Base-by-base conservation (phyloP, 805 yeast species). In the Metschnikowia sp. region DNA sequence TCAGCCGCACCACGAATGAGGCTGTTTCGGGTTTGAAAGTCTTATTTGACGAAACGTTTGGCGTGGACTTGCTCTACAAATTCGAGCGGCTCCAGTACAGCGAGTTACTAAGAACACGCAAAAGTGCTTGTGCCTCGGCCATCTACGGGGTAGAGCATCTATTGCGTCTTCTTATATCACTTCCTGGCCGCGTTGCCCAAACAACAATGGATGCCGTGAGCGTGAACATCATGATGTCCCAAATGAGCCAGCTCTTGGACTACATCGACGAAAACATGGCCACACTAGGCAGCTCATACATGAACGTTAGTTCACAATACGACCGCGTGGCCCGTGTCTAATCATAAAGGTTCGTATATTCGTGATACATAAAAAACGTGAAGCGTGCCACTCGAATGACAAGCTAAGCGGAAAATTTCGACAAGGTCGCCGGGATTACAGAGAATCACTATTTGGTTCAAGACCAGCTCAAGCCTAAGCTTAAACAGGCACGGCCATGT, bases 171-270 rank as follows among this genome's bases (percentile, higher is more conserved):
- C 72, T 90, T 53, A 84, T 88, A 12, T 74, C 87, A 1, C 66
- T 94, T 38, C 98, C 99, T 0, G 94, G 89, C 10, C 68, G 90
- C n/a, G 76, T 91, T 45, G 77, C 88, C 0, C 84, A 83, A 52
- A 82, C 96, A 1, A 69, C 82, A 8, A 86, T 90, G 90, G 97
- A 90, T 57, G 74, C 78, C n/a, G 84, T 82, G 48, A 81, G 90
- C 45, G 68, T 85, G 5, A 72, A 70, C 7, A 76, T 77, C 13
- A 64, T 88, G 49, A 73, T 81, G 49, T 70, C 66, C 9, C 81
- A 83, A 49, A 57, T 84, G 48, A 84, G 79, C 45, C 75, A 67
- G 28, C 67, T 88, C 13, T 62, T 86, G 50, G 62, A 63, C 45
- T 88, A 68, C 64, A 55, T 89, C 45, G 74, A 75, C 26, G 67